Evolutionary conservation across 495 filamentous ascomycete species (phyloP).

Genomic region (Hypoxylon trugodes): DNA sequence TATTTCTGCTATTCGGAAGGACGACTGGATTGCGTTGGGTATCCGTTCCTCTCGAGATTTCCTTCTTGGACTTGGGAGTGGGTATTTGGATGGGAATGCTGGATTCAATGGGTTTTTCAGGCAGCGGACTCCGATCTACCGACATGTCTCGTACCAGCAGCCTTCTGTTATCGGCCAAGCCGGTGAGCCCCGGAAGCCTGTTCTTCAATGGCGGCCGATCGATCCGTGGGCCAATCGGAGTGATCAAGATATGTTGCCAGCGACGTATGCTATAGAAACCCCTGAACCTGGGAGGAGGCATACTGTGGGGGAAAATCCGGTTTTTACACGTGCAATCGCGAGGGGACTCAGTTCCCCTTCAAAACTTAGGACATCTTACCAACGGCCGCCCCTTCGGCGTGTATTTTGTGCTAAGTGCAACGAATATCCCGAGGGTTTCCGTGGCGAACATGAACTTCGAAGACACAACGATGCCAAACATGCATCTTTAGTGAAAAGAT

Average conservation of each 20-base stretch:
- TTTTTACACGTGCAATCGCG: conserved; percentile 48
- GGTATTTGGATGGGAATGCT: conserved; percentile 48
- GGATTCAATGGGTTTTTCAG: conserved; percentile 56
- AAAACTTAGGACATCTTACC: conserved; percentile 75
- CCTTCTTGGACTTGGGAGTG: conserved; percentile 54
- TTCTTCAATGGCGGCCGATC: conserved; percentile 53
- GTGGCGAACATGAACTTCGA: conserved; percentile 91
- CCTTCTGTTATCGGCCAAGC: conserved; percentile 45
- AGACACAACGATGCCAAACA: conserved; percentile 88
- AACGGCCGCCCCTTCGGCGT: conserved; percentile 79
- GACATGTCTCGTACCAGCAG: conserved; percentile 45
- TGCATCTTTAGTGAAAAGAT: conserved; percentile 75
- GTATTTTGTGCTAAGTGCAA: conserved; percentile 81
- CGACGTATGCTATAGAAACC: conserved; percentile 46
- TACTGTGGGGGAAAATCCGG: conserved; percentile 57
- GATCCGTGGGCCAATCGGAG: conserved; percentile 49
- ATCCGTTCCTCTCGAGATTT: conserved; percentile 55
- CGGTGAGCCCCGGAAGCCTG: conserved; percentile 48
- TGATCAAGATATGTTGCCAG: conserved; percentile 40
- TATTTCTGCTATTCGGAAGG: conserved; percentile 46
- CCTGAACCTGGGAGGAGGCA: conserved; percentile 53
- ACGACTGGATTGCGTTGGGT: conserved; percentile 53
- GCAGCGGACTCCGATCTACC: conserved; percentile 51
- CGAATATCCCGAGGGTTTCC: conserved; percentile 86
- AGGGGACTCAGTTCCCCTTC: conserved; percentile 53